Evolutionary conservation across 164 flowering plant species (phyloP), one percentile per base, ranked within the genome.

Genomic region (Aristolochia californica): DNA sequence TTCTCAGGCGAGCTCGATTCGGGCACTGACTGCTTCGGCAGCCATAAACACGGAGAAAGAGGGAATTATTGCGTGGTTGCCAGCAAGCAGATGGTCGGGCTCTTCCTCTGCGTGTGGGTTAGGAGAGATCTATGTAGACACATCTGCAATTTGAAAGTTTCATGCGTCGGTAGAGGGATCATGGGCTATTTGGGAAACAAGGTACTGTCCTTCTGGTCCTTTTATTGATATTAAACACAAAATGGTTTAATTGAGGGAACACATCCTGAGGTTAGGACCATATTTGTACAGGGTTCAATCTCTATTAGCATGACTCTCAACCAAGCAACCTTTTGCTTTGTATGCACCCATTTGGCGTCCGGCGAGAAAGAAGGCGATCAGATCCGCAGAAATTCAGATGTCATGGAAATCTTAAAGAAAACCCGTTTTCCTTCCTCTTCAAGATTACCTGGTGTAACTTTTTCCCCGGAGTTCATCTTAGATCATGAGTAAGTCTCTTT

Each of bases 131-230:
- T 90, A 55, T 62, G 44, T 27, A 72, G 43, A n/a, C 78, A 80
- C 21, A 71, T 87, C 17, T 75, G 60, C 57, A 74, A 77, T 47
- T 58, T 83, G 75, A 83, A 72, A 66, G 94, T 90, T 18, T 87
- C 96, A 0, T 87, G 86, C 45, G 94, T 90, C 44, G 97, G 96
- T 14, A 77, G 83, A 66, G 97, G 97, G 43, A 73, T 90, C 45
- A 87, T 90, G 97, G 94, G 97, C 25, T 90, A 83, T 67, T 80
- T 87, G 45, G 94, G 97, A 51, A 90, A 90, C 64, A 90, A 90
- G 91, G 97, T 87, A 27, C 26, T 0, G 3, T 2, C 15, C 22
- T 18, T 18, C 18, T 10, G 22, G 11, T 1, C n/a, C 25, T 13
- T 34, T 28, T 53, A 13, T 17, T 15, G 16, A 13, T 9, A 26